phyloP scores from a whole-genome alignment of 179 eudicot species.

The Actinidia arguta region DNA sequence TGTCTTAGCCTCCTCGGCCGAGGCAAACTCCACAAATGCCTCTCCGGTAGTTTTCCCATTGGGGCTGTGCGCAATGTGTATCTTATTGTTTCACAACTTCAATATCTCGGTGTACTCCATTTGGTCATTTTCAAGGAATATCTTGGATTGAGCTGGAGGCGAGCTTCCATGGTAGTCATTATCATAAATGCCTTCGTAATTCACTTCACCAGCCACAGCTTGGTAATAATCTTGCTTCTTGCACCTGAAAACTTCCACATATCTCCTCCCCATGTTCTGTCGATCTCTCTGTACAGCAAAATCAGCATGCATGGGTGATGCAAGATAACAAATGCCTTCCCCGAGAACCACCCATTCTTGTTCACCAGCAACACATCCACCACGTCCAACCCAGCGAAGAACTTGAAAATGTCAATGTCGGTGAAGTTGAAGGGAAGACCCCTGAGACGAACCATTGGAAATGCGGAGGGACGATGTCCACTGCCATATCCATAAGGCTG shows the following conservation, averaged over 20 bases:
- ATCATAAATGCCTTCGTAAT: slow-evolving; percentile 54
- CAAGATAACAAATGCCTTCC: slow-evolving; percentile 83
- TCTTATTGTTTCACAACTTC: slow-evolving; percentile 72
- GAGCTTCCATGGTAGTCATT: slow-evolving; percentile 47
- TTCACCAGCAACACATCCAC: slow-evolving; percentile 79
- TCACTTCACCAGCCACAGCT: slow-evolving; percentile 87
- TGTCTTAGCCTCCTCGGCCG: slow-evolving; percentile 76
- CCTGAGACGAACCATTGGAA: slow-evolving; percentile 85
- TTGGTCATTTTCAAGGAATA: slow-evolving; percentile 64
- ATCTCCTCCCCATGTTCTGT: slow-evolving; percentile 87
- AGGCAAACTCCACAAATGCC: slow-evolving; percentile 80
- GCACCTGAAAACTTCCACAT: slow-evolving; percentile 88
- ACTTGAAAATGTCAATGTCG: slow-evolving; percentile 73
- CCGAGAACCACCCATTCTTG: slow-evolving; percentile 71
- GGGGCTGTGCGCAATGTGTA: slow-evolving; percentile 66
- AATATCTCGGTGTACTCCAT: slow-evolving; percentile 76
- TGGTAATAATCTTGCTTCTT: slow-evolving; percentile 80
- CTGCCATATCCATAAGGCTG: slow-evolving; percentile 52
- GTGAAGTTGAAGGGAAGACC: slow-evolving; percentile 92
- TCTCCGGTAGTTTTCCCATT: slow-evolving; percentile 94
- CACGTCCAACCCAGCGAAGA: slow-evolving; percentile 81
- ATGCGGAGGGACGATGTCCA: slow-evolving; percentile 57
- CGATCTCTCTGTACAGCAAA: slow-evolving; percentile 72
- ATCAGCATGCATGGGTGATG: slow-evolving; percentile 64
- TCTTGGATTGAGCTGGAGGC: slow-evolving; percentile 53